Conservation (phyloP, 345 rosid genomes). For the Rhodamnia rubescens region DNA sequence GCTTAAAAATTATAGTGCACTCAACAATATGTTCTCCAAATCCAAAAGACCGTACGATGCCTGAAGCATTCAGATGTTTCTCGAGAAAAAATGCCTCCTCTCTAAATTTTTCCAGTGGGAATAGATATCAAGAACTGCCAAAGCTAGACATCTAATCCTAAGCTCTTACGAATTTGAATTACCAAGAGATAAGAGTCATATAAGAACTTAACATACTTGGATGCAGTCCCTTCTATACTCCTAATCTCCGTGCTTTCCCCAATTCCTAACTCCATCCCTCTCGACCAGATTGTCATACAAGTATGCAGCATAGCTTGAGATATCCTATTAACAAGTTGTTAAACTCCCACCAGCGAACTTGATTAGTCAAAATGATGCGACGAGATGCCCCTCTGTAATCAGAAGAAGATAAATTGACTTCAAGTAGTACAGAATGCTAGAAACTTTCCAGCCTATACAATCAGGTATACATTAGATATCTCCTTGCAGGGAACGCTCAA, state of each 20-base stretch:
- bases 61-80: no score
- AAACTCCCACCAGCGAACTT: neutral
- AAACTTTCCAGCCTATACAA: neutral
- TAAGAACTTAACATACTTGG: neutral
- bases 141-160: neutral
- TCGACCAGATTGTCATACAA: no score
- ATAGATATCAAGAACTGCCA: neutral
- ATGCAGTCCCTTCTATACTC: neutral
- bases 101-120: neutral
- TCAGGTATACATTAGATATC: no score
- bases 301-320: neutral
- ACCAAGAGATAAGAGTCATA: neutral
- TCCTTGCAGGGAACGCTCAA: neutral
- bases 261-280: no score
- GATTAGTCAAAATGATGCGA: neutral
- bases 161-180: neutral
- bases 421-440: neutral
- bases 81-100: neutral
- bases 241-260: no score
- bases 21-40: no score
- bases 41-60: no score
- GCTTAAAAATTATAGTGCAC: no score
- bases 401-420: neutral
- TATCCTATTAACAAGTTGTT: neutral
- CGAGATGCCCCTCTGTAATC: conserved; percentile 35